Conservation (phyloP, 805 yeast species). For the Zygosaccharomyces rouxii region DNA sequence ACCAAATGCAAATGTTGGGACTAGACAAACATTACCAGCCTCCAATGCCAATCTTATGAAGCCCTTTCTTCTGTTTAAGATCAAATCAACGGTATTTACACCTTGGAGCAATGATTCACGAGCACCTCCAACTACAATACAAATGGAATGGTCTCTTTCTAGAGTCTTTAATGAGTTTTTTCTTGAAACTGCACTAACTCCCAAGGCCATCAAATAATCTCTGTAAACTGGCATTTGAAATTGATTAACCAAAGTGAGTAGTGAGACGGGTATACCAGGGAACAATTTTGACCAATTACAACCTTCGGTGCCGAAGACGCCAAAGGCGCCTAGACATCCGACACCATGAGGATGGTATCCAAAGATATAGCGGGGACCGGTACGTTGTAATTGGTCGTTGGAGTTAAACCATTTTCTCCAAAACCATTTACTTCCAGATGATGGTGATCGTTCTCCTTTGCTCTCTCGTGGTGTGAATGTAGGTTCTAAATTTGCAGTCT, state of each 20-base stretch:
- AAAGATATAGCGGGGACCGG: slow-evolving; percentile 78
- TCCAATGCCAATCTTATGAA: slow-evolving; percentile 83
- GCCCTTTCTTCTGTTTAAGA: slow-evolving; percentile 76
- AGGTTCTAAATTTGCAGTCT: slow-evolving; percentile 66
- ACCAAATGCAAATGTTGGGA: slow-evolving; percentile 89
- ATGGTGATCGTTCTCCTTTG: not conserved
- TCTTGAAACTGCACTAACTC: slow-evolving; percentile 79
- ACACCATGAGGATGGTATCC: slow-evolving; percentile 98
- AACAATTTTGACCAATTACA: slow-evolving; percentile 61
- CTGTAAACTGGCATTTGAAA: slow-evolving; percentile 81
- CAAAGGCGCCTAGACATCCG: slow-evolving; percentile 86
- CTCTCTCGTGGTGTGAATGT: slow-evolving; percentile 48
- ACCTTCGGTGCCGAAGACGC: slow-evolving; percentile 79
- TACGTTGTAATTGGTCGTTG: slow-evolving; percentile 33
- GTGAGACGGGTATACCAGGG: slow-evolving; percentile 78
- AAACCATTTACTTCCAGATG: slow-evolving; percentile 1
- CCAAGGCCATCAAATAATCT: slow-evolving; percentile 76
- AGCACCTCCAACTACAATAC: slow-evolving; percentile 95
- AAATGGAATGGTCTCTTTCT: slow-evolving; percentile 63
- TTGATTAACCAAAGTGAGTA: slow-evolving; percentile 78
- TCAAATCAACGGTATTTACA: slow-evolving; percentile 59
- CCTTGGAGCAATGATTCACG: slow-evolving; percentile 73
- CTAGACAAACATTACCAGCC: slow-evolving; percentile 70
- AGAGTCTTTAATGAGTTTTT: slow-evolving; percentile 64
- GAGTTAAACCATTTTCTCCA: slow-evolving; percentile 5